Conservation (phyloP, 1,139 yeast genomes). For the Pichia norvegensis region DNA sequence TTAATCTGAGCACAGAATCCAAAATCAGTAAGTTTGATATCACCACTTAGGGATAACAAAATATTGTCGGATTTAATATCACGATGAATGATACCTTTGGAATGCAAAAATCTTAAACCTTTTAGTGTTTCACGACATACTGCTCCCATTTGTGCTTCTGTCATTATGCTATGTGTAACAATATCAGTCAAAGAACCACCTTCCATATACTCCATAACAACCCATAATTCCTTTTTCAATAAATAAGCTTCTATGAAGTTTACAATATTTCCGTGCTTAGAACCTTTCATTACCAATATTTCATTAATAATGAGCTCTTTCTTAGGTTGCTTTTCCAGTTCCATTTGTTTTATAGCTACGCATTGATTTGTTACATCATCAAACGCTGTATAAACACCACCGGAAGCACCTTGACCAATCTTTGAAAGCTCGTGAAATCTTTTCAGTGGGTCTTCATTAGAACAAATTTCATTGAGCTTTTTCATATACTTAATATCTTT, state of each 20-base stretch:
- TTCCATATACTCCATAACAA: constrained; percentile 96
- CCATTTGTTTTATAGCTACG: constrained; percentile 96
- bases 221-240: constrained; percentile 78
- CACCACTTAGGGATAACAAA: constrained; percentile 71
- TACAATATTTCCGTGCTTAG: constrained; percentile 84
- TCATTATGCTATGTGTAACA: constrained; percentile 89
- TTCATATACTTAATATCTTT: constrained; percentile 52
- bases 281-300: constrained; percentile 88
- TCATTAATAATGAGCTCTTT: constrained; percentile 92
- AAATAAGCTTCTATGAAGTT: constrained; percentile 83
- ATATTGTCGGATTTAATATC: constrained; percentile 95
- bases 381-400: constrained; percentile 92
- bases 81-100: constrained; percentile 91
- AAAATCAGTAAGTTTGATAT: constrained; percentile 82
- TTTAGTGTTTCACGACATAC: constrained; percentile 85
- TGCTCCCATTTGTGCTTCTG: constrained; percentile 96
- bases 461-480: constrained; percentile 68
- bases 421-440: constrained; percentile 63
- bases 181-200: constrained; percentile 96
- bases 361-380: constrained; percentile 50
- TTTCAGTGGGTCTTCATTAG: constrained; percentile 79
- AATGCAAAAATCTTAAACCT: constrained; percentile 82
- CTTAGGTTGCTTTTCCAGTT: constrained; percentile 86
- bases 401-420: constrained; percentile 97
- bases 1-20: constrained; percentile 96